Evolutionary conservation across 192 early-diverging fungal genomes (phyloP), one percentile per base, ranked within the genome.

Genomic region (Gorgonomyces haynaldii): DNA sequence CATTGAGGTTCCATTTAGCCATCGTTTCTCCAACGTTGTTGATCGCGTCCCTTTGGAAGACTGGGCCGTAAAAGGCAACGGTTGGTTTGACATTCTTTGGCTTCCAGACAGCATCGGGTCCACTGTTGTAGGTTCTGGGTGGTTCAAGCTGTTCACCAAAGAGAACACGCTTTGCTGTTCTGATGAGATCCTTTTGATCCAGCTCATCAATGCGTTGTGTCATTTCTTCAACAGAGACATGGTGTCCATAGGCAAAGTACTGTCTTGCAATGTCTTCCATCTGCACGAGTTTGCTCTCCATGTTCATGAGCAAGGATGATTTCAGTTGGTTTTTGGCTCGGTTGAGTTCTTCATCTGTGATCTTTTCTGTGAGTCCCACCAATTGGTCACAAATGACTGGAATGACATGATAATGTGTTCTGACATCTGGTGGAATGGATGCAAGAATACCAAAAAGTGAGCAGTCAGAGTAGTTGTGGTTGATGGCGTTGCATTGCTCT

Each of bases 261-360:
- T 98, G 95, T 47, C 90, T 73, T 10, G 88, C 90, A 37, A 98
- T 59, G 56, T 98, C 95, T 61, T 98, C 95, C 4, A 95, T 69
- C 65, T 94, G 86, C 3, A 98, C 89, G 72, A 86, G 76, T 28
- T 86, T 80, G 53, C 77, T 84, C 55, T 98, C 95, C 12, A 98
- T 68, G 42, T 82, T 85, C 91, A 98, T 98, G 37, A 98, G 72
- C 24, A 98, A 67, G 40, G 78, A 84, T 24, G 79, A 83, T 64
- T 89, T 89, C 37, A 98, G 78, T 62, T 95, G 91, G 70, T 98
- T 98, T 64, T 96, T 95, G 13, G 95, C 90, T 12, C 95, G 73
- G 2, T 65, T 60, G 13, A 96, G 66, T 52, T 91, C 88, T 2
- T 60, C 54, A 23, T 66, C 49, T 1, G 66, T 63, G n/a, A 82